phyloP scores from a whole-genome alignment of 768 basidiomycete genomes.

The Psilocybe cyanescens region DNA sequence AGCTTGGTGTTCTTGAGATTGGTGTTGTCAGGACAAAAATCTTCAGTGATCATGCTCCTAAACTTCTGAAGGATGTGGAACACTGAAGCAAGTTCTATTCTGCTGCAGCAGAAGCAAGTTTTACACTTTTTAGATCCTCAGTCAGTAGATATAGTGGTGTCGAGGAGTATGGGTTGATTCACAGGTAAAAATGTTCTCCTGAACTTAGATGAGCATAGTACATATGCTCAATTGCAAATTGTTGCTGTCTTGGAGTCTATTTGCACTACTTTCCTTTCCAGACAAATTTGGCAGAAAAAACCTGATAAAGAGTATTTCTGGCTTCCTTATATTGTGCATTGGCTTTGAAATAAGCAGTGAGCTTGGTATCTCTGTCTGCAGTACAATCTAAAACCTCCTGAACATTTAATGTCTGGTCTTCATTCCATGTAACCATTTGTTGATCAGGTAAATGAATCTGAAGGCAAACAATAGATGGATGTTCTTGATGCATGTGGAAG shows the following conservation, averaged over 20 bases:
- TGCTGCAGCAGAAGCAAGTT: too few relatives aligned
- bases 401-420: background rate
- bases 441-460: too few relatives aligned
- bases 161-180: constrained; percentile 5
- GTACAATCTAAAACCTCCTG: constrained; percentile 21
- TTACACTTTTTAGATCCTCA: too few relatives aligned
- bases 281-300: constrained; percentile 9
- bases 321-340: constrained; percentile 26
- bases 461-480: constrained; percentile 34
- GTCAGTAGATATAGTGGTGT: too few relatives aligned
- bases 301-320: constrained; percentile 32
- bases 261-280: constrained; percentile 15
- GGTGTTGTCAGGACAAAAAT: too few relatives aligned
- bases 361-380: constrained; percentile 19
- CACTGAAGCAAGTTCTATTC: too few relatives aligned
- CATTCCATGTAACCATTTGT: too few relatives aligned
- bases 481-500: constrained; percentile 33
- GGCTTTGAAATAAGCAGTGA: constrained; percentile 14
- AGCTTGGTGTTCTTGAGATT: too few relatives aligned
- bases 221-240: constrained; percentile 44
- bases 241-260: constrained; percentile 33
- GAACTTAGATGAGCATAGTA: constrained; percentile 38
- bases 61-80: too few relatives aligned
- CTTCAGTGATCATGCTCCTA: too few relatives aligned
- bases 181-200: constrained; percentile 46